Percentiles rank a stretch among this genome's conserved stretches.
phyloP scores from a whole-genome alignment of 2,329 filamentous ascomycete species.

The Scytalidium lignicola region DNA sequence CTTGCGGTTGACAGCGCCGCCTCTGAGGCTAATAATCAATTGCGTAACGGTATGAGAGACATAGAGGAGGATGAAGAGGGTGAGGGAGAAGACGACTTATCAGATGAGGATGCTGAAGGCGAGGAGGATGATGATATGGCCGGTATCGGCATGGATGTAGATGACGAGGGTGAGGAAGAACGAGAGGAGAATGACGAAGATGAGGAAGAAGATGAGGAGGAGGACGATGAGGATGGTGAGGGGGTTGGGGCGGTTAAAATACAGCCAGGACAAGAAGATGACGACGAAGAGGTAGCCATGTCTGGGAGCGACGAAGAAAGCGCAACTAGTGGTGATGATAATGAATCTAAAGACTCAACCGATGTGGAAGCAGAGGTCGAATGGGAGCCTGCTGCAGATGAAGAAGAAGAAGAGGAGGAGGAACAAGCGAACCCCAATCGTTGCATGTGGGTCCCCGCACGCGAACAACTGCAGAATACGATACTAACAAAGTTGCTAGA shows the following conservation, averaged over 20 bases:
- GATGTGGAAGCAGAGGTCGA: slow-evolving; percentile 55
- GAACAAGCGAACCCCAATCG: slow-evolving; percentile 47
- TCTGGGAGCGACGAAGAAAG: slow-evolving; percentile 24
- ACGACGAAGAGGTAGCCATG: slow-evolving; percentile 34
- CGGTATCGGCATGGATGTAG: slow-evolving; percentile 26
- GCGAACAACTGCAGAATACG: neutral
- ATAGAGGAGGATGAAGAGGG: slow-evolving; percentile 14
- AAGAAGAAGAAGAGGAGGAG: slow-evolving; percentile 51
- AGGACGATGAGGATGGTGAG: slow-evolving; percentile 33
- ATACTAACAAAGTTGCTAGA: slow-evolving; percentile 41
- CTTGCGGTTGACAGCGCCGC: slow-evolving; percentile 21
- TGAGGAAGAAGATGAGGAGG: slow-evolving; percentile 35
- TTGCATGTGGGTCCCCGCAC: slow-evolving; percentile 54
- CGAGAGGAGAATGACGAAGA: slow-evolving; percentile 37
- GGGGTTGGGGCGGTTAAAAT: slow-evolving; percentile 30
- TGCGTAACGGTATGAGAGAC: slow-evolving; percentile 26
- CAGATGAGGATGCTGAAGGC: slow-evolving; percentile 32
- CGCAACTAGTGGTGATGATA: slow-evolving; percentile 33
- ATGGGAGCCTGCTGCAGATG: slow-evolving; percentile 48
- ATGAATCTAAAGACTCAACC: slow-evolving; percentile 51
- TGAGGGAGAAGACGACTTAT: slow-evolving; percentile 25
- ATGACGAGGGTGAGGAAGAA: slow-evolving; percentile 30
- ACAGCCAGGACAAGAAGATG: slow-evolving; percentile 22
- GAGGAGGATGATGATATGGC: slow-evolving; percentile 25
- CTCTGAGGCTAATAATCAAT: slow-evolving; percentile 28